Evolutionary conservation across 1,139 yeast genomes (phyloP), one percentile per base, ranked within the genome.

Genomic region (Nakaseomyces delphensis): DNA sequence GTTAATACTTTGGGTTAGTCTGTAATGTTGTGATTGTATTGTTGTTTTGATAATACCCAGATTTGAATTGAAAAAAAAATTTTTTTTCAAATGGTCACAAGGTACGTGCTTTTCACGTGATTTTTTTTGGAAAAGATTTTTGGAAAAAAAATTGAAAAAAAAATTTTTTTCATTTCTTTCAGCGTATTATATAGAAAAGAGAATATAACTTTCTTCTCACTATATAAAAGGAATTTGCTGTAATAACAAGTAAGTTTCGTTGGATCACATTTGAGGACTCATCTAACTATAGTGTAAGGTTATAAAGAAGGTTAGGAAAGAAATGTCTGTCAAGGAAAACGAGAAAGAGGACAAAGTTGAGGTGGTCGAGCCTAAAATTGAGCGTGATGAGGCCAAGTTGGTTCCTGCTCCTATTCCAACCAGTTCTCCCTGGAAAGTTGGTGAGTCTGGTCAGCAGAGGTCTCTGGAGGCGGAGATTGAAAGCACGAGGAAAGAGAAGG

Each of bases 341-440:
- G n/a, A n/a, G n/a, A 3, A 7, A 18, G 19, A 44, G 46, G 35
- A 41, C 46, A 39, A 42, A 40, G 42, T 40, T 37, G 42, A 47
- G 42, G 50, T 52, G 32, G 41, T 46, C 40, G 51, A 52, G 33
- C n/a, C n/a, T n/a, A n/a, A n/a, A n/a, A n/a, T n/a, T n/a, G n/a
- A n/a, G n/a, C n/a, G n/a, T n/a, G 47, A 49, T 41, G 52, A 48
- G 41, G 50, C 51, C 23, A 57, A 66, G 16, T 69, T 80, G 54
- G 79, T 84, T 13, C 89, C 89, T 6, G 93, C 93, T 38, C 91
- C 91, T 8, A 74, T 81, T 43, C 93, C 93, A 36, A 62, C 72
- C 36, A 76, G 74, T 40, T 77, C 78, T 43, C 85, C 81, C 7
- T 82, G 93, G 93, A 83, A 83, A 35, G 55, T 48, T 5, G 40